Percentiles rank a stretch among this genome's conserved stretches.
phyloP scores from a whole-genome alignment of 1,139 yeast species.

The Meyerozyma smithsonii region DNA sequence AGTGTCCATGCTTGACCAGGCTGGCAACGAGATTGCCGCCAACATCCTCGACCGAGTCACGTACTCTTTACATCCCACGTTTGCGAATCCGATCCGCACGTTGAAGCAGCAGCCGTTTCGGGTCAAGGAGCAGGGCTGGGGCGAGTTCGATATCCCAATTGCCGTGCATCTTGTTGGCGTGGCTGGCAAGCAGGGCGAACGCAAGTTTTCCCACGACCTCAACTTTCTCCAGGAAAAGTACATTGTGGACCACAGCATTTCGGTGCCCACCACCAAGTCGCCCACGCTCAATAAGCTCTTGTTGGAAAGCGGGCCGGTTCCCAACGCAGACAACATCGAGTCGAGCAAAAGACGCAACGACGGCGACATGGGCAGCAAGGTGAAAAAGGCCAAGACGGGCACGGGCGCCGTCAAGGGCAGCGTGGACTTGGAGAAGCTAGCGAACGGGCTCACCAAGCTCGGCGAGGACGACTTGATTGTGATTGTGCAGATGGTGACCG shows the following conservation, averaged over 20 bases:
- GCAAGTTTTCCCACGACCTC: slow-evolving; percentile 81
- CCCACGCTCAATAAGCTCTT: slow-evolving; percentile 62
- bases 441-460: slow-evolving; percentile 82
- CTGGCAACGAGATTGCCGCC: slow-evolving; percentile 84
- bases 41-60: slow-evolving; percentile 87
- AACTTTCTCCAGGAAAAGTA: slow-evolving; percentile 78
- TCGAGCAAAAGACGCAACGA: slow-evolving; percentile 14
- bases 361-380: slow-evolving; percentile 32
- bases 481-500: slow-evolving; percentile 96
- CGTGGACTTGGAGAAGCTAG: slow-evolving; percentile 84
- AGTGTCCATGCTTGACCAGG: slow-evolving; percentile 67
- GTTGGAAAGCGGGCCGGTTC: slow-evolving; percentile 78
- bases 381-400: slow-evolving; percentile 60
- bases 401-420: slow-evolving; percentile 57
- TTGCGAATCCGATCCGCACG: slow-evolving; percentile 79
- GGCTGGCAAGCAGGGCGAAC: slow-evolving; percentile 80
- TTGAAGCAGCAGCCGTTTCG: slow-evolving; percentile 83
- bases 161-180: slow-evolving; percentile 62
- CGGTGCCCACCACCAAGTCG: slow-evolving; percentile 69
- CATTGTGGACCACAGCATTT: slow-evolving; percentile 69
- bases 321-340: slow-evolving; percentile 28
- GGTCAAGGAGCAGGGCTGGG: slow-evolving; percentile 97
- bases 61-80: slow-evolving; percentile 91
- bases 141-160: slow-evolving; percentile 89
- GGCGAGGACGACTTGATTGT: slow-evolving; percentile 90